These are phyloP conservation scores for Tolypocladium sp. DNA, from an alignment of 2,329 filamentous ascomycete genomes.

Conservation along the genomic window DNA sequence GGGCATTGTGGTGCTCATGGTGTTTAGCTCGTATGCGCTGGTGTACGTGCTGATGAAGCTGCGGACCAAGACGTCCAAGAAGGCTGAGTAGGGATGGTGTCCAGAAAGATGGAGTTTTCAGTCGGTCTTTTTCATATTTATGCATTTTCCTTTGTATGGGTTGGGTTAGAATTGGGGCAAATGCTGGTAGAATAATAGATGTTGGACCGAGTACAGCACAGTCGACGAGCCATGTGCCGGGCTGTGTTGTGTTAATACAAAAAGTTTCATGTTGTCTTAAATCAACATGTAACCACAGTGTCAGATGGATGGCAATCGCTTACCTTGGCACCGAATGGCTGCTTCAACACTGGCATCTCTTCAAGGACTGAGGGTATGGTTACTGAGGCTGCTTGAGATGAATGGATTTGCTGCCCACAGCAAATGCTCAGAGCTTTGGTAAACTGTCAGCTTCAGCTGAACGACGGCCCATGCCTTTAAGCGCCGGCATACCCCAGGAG, in stretches of 20 bases:
- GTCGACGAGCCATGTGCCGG: not conserved
- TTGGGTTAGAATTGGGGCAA: not conserved
- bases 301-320: too few species aligned
- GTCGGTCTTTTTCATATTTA: not conserved
- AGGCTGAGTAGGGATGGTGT: conserved; percentile 23
- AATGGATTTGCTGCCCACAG: too few species aligned
- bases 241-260: not conserved
- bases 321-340: too few species aligned
- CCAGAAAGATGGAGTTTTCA: not conserved
- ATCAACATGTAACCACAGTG: too few species aligned
- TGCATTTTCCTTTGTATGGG: not conserved
- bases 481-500: too few species aligned
- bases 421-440: too few species aligned
- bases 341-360: too few species aligned
- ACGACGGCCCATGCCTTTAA: too few species aligned
- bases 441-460: too few species aligned
- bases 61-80: conserved; percentile 38
- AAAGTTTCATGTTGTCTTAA: not conserved
- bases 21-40: conserved; percentile 39
- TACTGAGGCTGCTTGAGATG: too few species aligned
- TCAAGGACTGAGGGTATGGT: too few species aligned
- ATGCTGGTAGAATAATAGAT: not conserved
- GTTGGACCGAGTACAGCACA: not conserved
- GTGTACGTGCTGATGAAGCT: conserved; percentile 39
- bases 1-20: conserved; percentile 48